Conservation (phyloP, 169 alveolate species). For the Cryptosporidium sp. region DNA sequence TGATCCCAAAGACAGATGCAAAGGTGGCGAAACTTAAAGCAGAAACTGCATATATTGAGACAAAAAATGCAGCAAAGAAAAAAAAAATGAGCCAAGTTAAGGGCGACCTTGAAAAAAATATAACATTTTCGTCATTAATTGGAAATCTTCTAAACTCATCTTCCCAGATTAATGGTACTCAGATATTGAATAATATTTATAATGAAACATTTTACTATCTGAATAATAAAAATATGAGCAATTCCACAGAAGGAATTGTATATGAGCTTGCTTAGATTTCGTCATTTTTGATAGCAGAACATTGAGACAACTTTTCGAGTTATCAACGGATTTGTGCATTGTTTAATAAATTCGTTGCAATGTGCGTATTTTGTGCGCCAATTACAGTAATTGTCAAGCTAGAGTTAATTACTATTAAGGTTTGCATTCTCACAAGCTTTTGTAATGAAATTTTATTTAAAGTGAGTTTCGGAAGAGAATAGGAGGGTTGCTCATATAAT, state of each 20-base stretch:
- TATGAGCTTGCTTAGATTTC: neutral
- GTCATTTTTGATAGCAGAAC: neutral
- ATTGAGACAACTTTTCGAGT: neutral
- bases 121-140: neutral
- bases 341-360: constrained; percentile 4
- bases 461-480: neutral
- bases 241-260: neutral
- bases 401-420: neutral
- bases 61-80: constrained; percentile 48
- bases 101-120: constrained; percentile 14
- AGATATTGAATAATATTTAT: constrained; percentile 5
- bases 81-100: constrained; percentile 14
- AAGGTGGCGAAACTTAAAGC: constrained; percentile 60
- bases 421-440: neutral
- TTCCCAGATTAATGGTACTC: constrained; percentile 20
- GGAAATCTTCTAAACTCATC: constrained; percentile 5
- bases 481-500: neutral
- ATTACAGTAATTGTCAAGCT: neutral
- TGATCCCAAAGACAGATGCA: constrained; percentile 60
- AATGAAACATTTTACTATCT: constrained; percentile 55
- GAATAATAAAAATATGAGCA: constrained; percentile 11
- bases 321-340: neutral
- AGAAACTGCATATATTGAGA: constrained; percentile 69
- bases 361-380: constrained; percentile 22
- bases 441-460: constrained; percentile 9